Evolutionary conservation across 192 early-diverging fungal species (phyloP), one percentile per base, ranked within the genome.

Genomic region (Backusella australiensis): DNA sequence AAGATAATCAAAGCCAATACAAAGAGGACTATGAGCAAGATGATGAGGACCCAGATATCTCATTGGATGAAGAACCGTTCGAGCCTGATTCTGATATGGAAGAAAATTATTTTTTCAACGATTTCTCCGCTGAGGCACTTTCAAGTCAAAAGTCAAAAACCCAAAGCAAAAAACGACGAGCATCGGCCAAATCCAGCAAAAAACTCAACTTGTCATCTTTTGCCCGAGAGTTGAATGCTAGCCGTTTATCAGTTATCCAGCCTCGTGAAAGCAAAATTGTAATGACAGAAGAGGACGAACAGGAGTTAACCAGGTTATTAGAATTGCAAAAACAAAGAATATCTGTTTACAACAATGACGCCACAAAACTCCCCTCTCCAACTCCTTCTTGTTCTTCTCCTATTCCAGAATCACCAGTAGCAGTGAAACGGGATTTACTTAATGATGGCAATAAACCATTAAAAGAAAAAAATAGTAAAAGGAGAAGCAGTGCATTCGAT

Each of bases 71-170:
- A 41, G 68, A 69, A 21, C 68, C 68, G 4, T 52, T 67, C 19
- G 75, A 76, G 15, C 66, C 23, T 23, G 75, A 76, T 26, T 75
- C 75, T 35, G 74, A 75, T 3, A 23, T 53, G 23, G 75, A 80
- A 36, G 79, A 80, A 52, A 68, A 80, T 26, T 76, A 49, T 23
- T 80, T 80, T 38, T 76, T 80, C 17, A 71, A 80, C 4, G 79
- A 80, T 34, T 80, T 80, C 68, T 69, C 75, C 0, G 46, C 69
- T 12, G 75, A 76, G 19, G 21, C 35, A 36, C 1, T 63, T 63
- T 63, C 56, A 29, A 69, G 6, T 17, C 17, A 26, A 32, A 39
- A 69, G 12, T 32, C 11, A 5, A 71, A 71, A 29, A n/a, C 29
- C 21, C 35, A 49, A 17, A 49, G 19, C 12, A 26, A 49, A 44